Conservation (phyloP, 306 rosid species). For the Cicer cuneatum region DNA sequence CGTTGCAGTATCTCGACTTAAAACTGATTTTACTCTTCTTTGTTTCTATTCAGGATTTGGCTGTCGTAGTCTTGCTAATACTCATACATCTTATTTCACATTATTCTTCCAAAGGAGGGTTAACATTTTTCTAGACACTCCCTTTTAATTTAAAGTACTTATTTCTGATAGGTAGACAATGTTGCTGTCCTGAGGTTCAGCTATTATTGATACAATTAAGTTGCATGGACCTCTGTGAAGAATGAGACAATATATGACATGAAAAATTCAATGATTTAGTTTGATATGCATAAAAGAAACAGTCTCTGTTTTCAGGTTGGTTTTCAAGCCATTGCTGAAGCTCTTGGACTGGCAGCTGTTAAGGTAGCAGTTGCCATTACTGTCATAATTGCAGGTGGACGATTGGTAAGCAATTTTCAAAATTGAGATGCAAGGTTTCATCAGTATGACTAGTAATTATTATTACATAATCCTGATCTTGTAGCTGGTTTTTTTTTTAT, state of each 20-base stretch:
- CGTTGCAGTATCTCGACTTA: conserved; percentile 32
- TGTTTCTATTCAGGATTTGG: conserved; percentile 86
- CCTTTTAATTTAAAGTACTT: conserved; percentile 35
- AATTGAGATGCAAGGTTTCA: conserved; percentile 30
- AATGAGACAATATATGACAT: conserved; percentile 26
- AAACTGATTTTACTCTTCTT: conserved; percentile 36
- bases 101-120: conserved; percentile 99
- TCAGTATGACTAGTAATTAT: conserved; percentile 5
- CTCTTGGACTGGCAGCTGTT: conserved; percentile 98
- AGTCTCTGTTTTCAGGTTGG: conserved; percentile 72
- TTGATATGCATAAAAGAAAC: conserved; percentile 28
- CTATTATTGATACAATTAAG: conserved; percentile 29
- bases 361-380: conserved; percentile 95
- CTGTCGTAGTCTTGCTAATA: conserved; percentile 95
- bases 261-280: conserved; percentile 29
- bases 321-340: conserved; percentile 99
- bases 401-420: conserved; percentile 74
- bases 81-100: conserved; percentile 99
- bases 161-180: conserved; percentile 24
- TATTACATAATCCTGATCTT: conserved; percentile 5
- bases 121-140: conserved; percentile 53
- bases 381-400: conserved; percentile 98
- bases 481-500: conserved; percentile 29
- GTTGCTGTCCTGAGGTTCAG: conserved; percentile 23
- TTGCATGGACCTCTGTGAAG: conserved; percentile 9